A percentile compares a stretch with the other conserved stretches of the same genome.
Conservation (phyloP, 305 asterid genomes). For the Solanum chacoense region DNA sequence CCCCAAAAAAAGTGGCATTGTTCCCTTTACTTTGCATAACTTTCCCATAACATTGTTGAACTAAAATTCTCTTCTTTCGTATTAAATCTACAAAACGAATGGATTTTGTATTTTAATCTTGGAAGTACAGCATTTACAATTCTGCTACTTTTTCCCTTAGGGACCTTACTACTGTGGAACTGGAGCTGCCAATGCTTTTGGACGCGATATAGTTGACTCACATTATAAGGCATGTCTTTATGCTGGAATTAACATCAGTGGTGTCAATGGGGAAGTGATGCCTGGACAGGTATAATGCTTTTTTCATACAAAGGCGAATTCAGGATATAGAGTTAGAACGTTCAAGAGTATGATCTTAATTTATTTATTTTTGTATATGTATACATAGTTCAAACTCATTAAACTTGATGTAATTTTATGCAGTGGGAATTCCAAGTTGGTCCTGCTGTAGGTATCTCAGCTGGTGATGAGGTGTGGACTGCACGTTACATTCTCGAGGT, state of each 20-base stretch:
- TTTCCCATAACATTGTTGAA: not conserved
- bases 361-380: not conserved
- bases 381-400: not conserved
- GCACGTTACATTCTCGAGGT: constrained; percentile 95
- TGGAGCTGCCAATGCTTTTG: constrained; percentile 89
- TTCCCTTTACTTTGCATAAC: not conserved
- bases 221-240: constrained; percentile 91
- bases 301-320: not conserved
- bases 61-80: not conserved
- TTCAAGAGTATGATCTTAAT: not conserved
- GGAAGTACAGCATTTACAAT: not conserved
- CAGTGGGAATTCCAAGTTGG: constrained; percentile 99
- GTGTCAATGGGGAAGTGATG: constrained; percentile 91
- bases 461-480: constrained; percentile 79
- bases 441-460: constrained; percentile 76
- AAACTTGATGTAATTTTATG: not conserved
- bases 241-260: constrained; percentile 86
- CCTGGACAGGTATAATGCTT: constrained; percentile 66
- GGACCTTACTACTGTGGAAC: constrained; percentile 90
- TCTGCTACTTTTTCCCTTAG: constrained; percentile 10
- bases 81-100: not conserved
- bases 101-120: not conserved
- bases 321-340: not conserved
- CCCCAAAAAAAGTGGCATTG: not conserved
- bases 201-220: constrained; percentile 80